phyloP scores from a whole-genome alignment of 495 filamentous ascomycete species.

The Usnea hakonensis region DNA sequence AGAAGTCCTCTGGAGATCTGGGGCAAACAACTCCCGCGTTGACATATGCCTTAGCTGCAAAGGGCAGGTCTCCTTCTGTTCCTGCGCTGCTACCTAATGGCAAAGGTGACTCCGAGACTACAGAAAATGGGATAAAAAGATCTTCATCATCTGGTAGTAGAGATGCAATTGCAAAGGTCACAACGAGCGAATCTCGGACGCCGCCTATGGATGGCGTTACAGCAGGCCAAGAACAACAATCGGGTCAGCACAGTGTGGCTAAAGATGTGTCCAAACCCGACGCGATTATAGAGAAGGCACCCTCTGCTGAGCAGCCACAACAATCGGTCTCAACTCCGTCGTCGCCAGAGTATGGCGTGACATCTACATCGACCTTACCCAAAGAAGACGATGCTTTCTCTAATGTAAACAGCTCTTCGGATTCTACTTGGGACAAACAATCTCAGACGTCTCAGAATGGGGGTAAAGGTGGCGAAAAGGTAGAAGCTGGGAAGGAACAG shows the following conservation, averaged over 20 bases:
- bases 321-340: slow-evolving; percentile 49
- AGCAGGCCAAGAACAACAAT: not conserved
- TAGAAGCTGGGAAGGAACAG: slow-evolving; percentile 41
- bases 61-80: slow-evolving; percentile 50
- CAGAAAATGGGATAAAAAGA: slow-evolving; percentile 25
- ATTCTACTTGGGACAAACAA: slow-evolving; percentile 60
- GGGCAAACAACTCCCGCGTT: slow-evolving; percentile 41
- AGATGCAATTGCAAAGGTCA: slow-evolving; percentile 15
- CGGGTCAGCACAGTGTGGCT: not conserved
- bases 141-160: slow-evolving; percentile 10
- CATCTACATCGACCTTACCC: slow-evolving; percentile 54
- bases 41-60: slow-evolving; percentile 94
- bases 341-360: slow-evolving; percentile 59
- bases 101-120: slow-evolving; percentile 34
- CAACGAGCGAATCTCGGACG: slow-evolving; percentile 23
- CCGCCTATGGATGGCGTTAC: slow-evolving; percentile 14
- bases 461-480: slow-evolving; percentile 35
- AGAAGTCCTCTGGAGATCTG: slow-evolving; percentile 15
- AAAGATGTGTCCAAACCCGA: not conserved
- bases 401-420: slow-evolving; percentile 55
- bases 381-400: slow-evolving; percentile 67
- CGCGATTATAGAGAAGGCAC: slow-evolving; percentile 27
- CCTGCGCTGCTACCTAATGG: slow-evolving; percentile 28
- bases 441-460: slow-evolving; percentile 46
- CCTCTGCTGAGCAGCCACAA: slow-evolving; percentile 28